Conservation (phyloP, 2,329 filamentous ascomycete genomes). For the Metarhizium sp. region DNA sequence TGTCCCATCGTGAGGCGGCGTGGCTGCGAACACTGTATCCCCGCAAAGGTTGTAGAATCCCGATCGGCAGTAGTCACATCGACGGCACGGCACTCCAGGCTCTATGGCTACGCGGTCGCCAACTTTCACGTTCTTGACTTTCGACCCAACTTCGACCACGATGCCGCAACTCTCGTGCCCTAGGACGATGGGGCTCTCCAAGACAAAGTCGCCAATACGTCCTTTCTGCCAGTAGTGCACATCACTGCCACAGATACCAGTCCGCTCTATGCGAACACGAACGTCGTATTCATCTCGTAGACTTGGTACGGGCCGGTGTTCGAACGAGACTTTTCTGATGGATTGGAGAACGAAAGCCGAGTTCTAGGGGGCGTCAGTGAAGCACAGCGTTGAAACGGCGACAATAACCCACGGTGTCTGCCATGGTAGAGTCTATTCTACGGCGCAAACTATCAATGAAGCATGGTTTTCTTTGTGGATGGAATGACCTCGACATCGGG, state of each 20-base stretch:
- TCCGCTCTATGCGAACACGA: constrained; percentile 31
- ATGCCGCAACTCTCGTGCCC: constrained; percentile 37
- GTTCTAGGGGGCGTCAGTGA: constrained; percentile 23
- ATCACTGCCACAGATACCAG: constrained; percentile 38
- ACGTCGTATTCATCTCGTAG: constrained; percentile 21
- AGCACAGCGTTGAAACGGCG: background rate
- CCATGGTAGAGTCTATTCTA: background rate
- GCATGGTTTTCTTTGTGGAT: too few species aligned
- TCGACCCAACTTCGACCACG: constrained; percentile 28
- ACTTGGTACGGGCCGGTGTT: constrained; percentile 30
- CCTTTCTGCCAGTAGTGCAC: constrained; percentile 38
- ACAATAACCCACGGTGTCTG: background rate
- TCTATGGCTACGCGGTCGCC: constrained; percentile 40
- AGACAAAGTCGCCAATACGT: constrained; percentile 34
- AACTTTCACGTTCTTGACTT: constrained; percentile 30
- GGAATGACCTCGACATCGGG: too few species aligned
- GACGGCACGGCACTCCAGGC: constrained; percentile 34
- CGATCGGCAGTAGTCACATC: constrained; percentile 31
- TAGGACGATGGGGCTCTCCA: constrained; percentile 33
- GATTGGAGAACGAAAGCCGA: constrained; percentile 37
- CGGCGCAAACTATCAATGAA: background rate
- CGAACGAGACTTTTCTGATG: constrained; percentile 33
- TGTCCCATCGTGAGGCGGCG: constrained; percentile 52
- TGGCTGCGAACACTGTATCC: constrained; percentile 33
- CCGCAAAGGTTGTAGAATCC: constrained; percentile 31